Conservation (phyloP, 2,329 filamentous ascomycete genomes). For the Colletotrichum euphorbiae region DNA sequence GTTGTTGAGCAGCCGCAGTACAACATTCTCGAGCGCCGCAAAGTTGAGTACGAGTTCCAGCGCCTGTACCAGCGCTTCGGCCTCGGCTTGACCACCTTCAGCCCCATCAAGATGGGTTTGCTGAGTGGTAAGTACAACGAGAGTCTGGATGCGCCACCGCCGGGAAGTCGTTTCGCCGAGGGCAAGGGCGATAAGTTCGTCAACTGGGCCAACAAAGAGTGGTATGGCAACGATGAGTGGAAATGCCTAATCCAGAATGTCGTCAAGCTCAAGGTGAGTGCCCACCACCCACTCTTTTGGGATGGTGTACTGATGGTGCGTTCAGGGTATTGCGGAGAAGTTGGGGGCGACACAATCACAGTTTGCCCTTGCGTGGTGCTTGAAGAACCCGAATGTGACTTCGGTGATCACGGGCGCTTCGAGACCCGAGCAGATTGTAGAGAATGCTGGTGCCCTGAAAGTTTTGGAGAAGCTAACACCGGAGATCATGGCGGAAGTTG, state of each 20-base stretch:
- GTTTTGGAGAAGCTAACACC: conserved; percentile 61
- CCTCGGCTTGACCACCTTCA: conserved; percentile 71
- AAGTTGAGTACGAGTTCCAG: conserved; percentile 73
- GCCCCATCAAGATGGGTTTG: conserved; percentile 68
- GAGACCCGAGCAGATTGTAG: conserved; percentile 62
- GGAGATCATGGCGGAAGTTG: conserved; percentile 63
- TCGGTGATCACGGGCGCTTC: conserved; percentile 66
- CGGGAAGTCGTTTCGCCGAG: conserved; percentile 68
- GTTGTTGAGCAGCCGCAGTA: conserved; percentile 77
- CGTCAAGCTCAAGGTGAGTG: conserved; percentile 51
- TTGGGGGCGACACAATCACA: conserved; percentile 65
- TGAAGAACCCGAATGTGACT: conserved; percentile 66
- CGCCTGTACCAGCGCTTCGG: conserved; percentile 70
- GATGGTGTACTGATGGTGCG: conserved; percentile 20
- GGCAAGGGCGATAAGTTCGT: conserved; percentile 67
- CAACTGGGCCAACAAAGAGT: conserved; percentile 61
- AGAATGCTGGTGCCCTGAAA: conserved; percentile 61
- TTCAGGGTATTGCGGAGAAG: conserved; percentile 65
- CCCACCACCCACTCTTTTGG: neutral
- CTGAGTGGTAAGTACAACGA: conserved; percentile 75
- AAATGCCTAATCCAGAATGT: conserved; percentile 60
- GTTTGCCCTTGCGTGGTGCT: conserved; percentile 64
- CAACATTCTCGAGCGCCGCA: conserved; percentile 71
- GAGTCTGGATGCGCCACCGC: conserved; percentile 62
- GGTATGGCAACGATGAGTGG: conserved; percentile 68